Base-by-base conservation (phyloP, 2,329 filamentous ascomycete genomes). In the Drechslerella dactyloides region DNA sequence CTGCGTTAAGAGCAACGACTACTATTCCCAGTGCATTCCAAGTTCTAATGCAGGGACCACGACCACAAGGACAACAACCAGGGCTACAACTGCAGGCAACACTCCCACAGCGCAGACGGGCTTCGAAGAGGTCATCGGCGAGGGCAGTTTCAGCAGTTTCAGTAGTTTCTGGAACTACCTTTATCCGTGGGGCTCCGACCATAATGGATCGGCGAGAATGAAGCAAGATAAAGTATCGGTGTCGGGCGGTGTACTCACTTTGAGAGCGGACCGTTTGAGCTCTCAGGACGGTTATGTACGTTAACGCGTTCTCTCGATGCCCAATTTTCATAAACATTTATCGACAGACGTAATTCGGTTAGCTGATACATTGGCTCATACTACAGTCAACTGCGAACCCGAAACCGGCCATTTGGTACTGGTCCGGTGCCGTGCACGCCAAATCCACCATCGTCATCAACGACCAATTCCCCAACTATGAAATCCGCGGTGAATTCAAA, bases 121-220 rank as follows among this genome's bases (percentile, higher is more conserved):
- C 15, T 65, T 50, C 27, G 68, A 72, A 53, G 60, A 72, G 27
- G 68, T 72, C 11, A 72, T 72, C 10, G 68, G 68, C 11, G 68
- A 72, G 40, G 68, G 60, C 24, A 72, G 68, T 15, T 73, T 73
- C 21, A 69, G 37, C 37, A 69, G 62, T 17, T 69, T 73, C 17
- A 60, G 64, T 15, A 65, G 55, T 13, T 80, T 83, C 77, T 86
- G 84, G 79, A 78, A 77, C 59, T 84, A 84, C 78, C 81, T 83
- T 74, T 86, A 86, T 75, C 84, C 84, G 1, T 85, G 84, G 85
- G 84, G 84, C 21, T 83, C 80, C 17, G 82, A 84, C 74, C 84
- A 86, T 78, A 86, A 86, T 75, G 85, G 85, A 44, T 83, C 81
- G 0, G 84, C 85, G 0, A 83, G 84, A 37, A 86, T 86, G 85